Percentiles rank a stretch among this genome's conserved stretches.
Conservation (phyloP, 1,284 basidiomycete species). For the Ganoderma lucidum region DNA sequence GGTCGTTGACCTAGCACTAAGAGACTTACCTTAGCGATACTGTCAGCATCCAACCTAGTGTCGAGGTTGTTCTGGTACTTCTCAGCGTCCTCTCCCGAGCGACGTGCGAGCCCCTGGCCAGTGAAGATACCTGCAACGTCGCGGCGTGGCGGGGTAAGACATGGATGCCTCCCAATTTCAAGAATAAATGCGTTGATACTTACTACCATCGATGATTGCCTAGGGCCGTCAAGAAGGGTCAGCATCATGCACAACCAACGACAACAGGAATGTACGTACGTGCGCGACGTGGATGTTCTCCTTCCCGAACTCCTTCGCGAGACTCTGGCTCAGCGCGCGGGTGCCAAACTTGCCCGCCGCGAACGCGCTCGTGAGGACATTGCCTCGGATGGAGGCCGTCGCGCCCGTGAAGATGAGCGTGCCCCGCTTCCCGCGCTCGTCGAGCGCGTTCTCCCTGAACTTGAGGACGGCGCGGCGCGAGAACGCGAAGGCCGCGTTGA, state of each 20-base stretch:
- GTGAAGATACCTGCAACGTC: slow-evolving; percentile 54
- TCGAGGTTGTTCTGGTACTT: slow-evolving; percentile 56
- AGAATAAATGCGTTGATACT: not conserved
- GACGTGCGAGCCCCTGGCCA: slow-evolving; percentile 43
- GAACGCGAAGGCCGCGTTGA: slow-evolving; percentile 73
- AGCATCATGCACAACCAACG: not conserved
- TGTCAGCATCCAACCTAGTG: slow-evolving; percentile 61
- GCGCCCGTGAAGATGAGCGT: slow-evolving; percentile 82
- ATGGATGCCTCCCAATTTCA: not conserved
- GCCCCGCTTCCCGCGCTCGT: slow-evolving; percentile 56
- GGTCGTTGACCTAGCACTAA: not conserved
- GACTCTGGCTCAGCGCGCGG: slow-evolving; percentile 74
- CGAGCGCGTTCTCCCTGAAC: slow-evolving; percentile 67
- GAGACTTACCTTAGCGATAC: slow-evolving; percentile 65
- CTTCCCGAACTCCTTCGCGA: slow-evolving; percentile 82
- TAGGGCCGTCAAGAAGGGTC: slow-evolving; percentile 12
- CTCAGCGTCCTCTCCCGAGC: slow-evolving; percentile 36
- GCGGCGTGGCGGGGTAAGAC: not conserved
- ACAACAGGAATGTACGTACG: slow-evolving; percentile 1
- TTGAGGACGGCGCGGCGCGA: slow-evolving; percentile 65
- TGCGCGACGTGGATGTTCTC: slow-evolving; percentile 75
- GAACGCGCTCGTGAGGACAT: slow-evolving; percentile 68
- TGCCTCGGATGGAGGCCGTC: slow-evolving; percentile 72
- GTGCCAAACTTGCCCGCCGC: slow-evolving; percentile 72
- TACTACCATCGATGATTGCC: slow-evolving; percentile 50